Conservation (phyloP, 495 filamentous ascomycete genomes). For the Aspergillus haitiensis region DNA sequence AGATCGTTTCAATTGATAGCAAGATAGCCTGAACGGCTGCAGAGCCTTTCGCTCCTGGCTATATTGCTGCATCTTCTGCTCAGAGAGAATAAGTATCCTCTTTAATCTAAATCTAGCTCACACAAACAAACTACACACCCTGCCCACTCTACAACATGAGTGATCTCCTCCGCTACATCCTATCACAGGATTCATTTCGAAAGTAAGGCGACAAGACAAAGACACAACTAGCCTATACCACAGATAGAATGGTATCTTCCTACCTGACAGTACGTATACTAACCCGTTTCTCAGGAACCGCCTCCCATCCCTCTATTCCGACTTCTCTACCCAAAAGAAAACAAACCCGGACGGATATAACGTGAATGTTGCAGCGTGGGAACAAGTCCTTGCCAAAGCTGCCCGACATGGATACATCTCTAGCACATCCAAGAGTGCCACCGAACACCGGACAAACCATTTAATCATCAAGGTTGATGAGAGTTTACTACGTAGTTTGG, state of each 20-base stretch:
- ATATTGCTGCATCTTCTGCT: neutral
- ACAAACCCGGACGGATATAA: conserved; percentile 89
- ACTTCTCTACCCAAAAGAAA: conserved; percentile 74
- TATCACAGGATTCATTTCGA: conserved; percentile 62
- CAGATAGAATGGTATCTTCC: neutral
- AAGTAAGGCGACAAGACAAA: conserved; percentile 42
- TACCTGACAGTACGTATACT: neutral
- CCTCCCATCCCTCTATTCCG: conserved; percentile 90
- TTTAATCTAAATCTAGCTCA: conserved; percentile 26
- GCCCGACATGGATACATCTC: conserved; percentile 65
- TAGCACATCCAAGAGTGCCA: conserved; percentile 30
- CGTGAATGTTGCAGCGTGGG: conserved; percentile 85
- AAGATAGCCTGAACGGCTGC: neutral
- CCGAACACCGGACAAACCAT: conserved; percentile 40
- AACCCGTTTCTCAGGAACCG: conserved; percentile 58
- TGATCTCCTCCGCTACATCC: conserved; percentile 61
- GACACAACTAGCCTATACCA: no score
- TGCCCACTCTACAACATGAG: conserved; percentile 42
- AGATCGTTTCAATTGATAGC: neutral
- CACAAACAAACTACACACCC: no score
- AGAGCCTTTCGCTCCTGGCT: neutral
- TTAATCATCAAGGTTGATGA: conserved; percentile 69
- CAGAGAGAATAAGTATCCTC: conserved; percentile 54
- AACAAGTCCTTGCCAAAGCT: conserved; percentile 66
- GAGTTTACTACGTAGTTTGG: conserved; percentile 66